Base-by-base conservation (phyloP, 306 rosid species). In the Cucurbita pepo region DNA sequence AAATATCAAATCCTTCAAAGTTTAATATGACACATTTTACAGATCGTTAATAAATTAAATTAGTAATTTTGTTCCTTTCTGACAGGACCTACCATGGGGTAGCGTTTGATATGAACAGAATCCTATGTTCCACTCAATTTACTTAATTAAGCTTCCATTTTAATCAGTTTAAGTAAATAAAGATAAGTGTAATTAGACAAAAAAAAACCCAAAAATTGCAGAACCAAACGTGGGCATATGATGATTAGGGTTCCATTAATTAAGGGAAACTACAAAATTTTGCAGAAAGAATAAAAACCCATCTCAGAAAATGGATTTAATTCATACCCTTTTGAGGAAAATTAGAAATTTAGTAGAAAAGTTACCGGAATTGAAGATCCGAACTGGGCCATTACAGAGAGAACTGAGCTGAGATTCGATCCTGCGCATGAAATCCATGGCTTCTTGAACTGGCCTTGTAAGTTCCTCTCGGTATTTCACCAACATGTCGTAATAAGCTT, bases 401-500 rank as follows among this genome's bases (percentile, higher is more conserved):
- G 86, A 70, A 69, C 85, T 89, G 21, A 94, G 90, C 80, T 94
- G 96, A 80, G 91, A 78, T 84, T 94, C 96, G 11, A 89, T 85
- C 66, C 90, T 81, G 22, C 86, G 56, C 95, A 94, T 88, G 95
- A 94, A 94, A 77, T 94, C 97, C 99, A 89, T 91, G 1, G 99
- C 99, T 65, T 91, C 99, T 85, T 88, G 92, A 54, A 94, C 81
- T 34, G 99, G 99, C 92, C 96, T 91, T 30, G 92, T 80, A 52
- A 94, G 84, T 79, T 91, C 96, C 70, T 89, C 99, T 22, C 92
- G 85, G 75, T 91, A 94, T 81, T 94, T 94, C 83, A 94, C 99
- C 47, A 94, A 86, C 92, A 91, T 85, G 77, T 94, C 97, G 76
- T 85, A 94, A 71, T 91, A 94, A 25, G 99, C 97, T 80, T 94